Evolutionary conservation across 495 filamentous ascomycete genomes (phyloP).

Genomic region (Talaromyces borbonicus): DNA sequence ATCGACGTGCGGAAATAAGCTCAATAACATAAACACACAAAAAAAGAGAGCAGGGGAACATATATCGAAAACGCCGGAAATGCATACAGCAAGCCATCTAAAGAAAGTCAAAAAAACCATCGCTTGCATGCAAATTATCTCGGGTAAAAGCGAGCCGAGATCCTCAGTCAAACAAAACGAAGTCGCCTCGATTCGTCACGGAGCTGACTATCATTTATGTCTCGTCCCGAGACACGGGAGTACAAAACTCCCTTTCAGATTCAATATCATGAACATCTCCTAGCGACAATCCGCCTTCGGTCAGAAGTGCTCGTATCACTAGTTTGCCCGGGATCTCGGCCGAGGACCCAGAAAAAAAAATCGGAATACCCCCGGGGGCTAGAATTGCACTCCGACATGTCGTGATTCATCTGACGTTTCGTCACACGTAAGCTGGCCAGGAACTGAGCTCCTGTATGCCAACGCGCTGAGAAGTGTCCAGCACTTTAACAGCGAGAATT

Average conservation of each 20-base stretch:
- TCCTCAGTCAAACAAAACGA: background rate
- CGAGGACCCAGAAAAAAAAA: too few species aligned
- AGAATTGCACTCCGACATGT: too few species aligned
- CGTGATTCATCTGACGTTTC: too few species aligned
- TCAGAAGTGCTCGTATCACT: too few species aligned
- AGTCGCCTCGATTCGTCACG: background rate
- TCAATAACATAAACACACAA: background rate
- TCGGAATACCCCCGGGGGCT: too few species aligned
- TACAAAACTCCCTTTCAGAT: background rate
- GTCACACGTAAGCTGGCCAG: too few species aligned
- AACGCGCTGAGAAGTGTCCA: constrained; percentile 5
- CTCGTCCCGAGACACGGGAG: constrained; percentile 1
- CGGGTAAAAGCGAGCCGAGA: constrained; percentile 6
- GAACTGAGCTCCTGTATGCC: too few species aligned
- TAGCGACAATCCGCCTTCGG: too few species aligned
- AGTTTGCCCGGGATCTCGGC: too few species aligned
- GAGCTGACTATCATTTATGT: constrained; percentile 2
- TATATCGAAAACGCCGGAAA: constrained; percentile 6
- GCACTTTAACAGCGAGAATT: too few species aligned
- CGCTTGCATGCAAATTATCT: constrained; percentile 13
- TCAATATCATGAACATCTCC: too few species aligned
- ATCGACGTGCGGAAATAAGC: too few species aligned
- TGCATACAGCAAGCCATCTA: constrained; percentile 8
- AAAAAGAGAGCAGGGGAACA: constrained; percentile 2
- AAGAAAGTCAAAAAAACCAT: constrained; percentile 5